Evolutionary conservation across 2,329 filamentous ascomycete species (phyloP).

Genomic region (Aspergillus hiratsukae): DNA sequence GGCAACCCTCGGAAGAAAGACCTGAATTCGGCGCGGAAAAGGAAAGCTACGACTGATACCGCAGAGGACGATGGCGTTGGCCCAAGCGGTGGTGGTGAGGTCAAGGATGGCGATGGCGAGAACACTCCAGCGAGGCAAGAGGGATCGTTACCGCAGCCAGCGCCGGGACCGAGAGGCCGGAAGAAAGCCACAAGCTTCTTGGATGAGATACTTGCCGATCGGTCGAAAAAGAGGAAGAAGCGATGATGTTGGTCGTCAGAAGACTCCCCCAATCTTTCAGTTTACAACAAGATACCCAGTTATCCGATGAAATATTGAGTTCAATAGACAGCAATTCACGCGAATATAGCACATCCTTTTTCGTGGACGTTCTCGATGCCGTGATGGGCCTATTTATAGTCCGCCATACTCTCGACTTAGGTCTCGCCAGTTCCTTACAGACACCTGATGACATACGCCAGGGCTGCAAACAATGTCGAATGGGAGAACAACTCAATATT

Average conservation of each 20-base stretch:
- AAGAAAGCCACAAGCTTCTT: slow-evolving; percentile 48
- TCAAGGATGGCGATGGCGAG: slow-evolving; percentile 6
- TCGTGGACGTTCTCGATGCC: not conserved
- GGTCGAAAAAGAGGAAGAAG: slow-evolving; percentile 49
- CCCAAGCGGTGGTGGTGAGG: not conserved
- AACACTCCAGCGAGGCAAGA: slow-evolving; percentile 5
- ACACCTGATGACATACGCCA: not conserved
- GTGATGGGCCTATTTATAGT: not conserved
- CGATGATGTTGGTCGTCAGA: slow-evolving; percentile 18
- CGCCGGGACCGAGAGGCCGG: slow-evolving; percentile 20
- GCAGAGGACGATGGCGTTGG: slow-evolving; percentile 1
- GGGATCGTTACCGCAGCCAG: slow-evolving; percentile 7
- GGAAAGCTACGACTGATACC: slow-evolving; percentile 3
- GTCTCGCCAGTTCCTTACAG: too few species aligned
- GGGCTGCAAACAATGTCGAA: not conserved
- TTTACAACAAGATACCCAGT: not conserved
- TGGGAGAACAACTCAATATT: too few species aligned
- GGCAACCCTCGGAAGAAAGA: not conserved
- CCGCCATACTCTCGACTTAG: not conserved
- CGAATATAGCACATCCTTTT: not conserved
- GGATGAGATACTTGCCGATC: slow-evolving; percentile 48
- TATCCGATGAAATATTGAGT: not conserved
- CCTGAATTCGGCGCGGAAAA: slow-evolving; percentile 8
- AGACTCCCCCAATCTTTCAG: not conserved
- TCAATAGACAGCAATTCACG: not conserved